phyloP scores from a whole-genome alignment of 2,329 filamentous ascomycete species.

The Aspergillus persii region DNA sequence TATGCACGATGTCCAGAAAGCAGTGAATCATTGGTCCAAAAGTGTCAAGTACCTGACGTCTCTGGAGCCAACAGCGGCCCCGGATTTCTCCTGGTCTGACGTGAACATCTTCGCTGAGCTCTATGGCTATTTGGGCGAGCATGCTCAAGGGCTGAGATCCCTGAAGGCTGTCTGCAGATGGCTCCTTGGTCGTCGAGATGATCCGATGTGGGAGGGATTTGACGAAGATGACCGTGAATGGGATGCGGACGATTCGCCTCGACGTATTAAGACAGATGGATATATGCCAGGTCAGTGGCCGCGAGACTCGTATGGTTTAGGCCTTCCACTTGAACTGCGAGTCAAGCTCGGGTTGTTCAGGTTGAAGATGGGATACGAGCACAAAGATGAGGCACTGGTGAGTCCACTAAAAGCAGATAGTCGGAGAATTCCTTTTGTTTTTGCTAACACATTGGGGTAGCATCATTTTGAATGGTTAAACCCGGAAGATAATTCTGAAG shows the following conservation, averaged over 20 bases:
- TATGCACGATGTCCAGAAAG: conserved; percentile 48
- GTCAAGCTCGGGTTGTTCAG: conserved; percentile 81
- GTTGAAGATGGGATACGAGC: conserved; percentile 63
- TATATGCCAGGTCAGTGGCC: conserved; percentile 59
- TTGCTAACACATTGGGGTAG: conserved; percentile 36
- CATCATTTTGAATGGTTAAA: conserved; percentile 69
- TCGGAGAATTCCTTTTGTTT: neutral
- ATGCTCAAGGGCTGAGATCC: conserved; percentile 64
- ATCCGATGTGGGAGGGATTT: conserved; percentile 73
- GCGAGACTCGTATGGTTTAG: conserved; percentile 63
- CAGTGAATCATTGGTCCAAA: conserved; percentile 51
- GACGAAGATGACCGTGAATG: conserved; percentile 82
- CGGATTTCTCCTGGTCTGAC: conserved; percentile 70
- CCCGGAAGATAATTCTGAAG: conserved; percentile 55
- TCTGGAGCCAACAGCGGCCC: conserved; percentile 43
- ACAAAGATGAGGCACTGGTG: conserved; percentile 70
- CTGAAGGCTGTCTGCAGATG: conserved; percentile 75
- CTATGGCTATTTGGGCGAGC: conserved; percentile 63
- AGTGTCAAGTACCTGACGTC: conserved; percentile 51
- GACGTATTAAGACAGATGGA: conserved; percentile 61
- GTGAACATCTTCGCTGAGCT: conserved; percentile 83
- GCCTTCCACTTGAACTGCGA: conserved; percentile 77
- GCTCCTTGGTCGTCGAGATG: conserved; percentile 72
- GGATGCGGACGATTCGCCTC: conserved; percentile 68
- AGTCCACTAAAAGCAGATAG: conserved; percentile 27